Evolutionary conservation across 768 basidiomycete species (phyloP), one percentile per base, ranked within the genome.

Genomic region (Pulveroboletus ravenelii): DNA sequence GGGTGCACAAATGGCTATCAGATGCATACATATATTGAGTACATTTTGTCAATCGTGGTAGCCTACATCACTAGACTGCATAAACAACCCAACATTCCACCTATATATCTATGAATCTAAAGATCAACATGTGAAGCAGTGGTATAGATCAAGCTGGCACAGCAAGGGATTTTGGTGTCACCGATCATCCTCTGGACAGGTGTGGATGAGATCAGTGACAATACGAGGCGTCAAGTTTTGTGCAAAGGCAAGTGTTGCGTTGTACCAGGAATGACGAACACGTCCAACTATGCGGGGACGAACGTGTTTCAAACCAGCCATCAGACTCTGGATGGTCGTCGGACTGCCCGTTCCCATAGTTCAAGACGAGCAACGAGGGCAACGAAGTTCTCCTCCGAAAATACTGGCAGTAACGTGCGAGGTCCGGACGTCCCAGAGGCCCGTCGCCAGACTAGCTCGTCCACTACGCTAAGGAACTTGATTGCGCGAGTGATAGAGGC

Each of bases 371-470:
- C 40, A 13, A 52, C 13, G n/a, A 69, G 55, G 3, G 63, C 51
- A 27, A 52, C 42, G 2, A 34, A 23, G 14, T 69, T 69, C 14
- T 58, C 68, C 37, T 56, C 64, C 1, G 65, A 67, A 48, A 50
- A 67, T 1, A 58, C 34, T 0, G 57, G 57, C 1, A 52, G 42
- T 5, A 59, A 38, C 20, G 50, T 46, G 27, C 52, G 50, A 10
- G 52, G 49, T 4, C 47, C 55, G 5, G 54, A 52, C 2, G 51
- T 30, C 2, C 32, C 39, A 20, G 57, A 50, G 23, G 52, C 42
- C 8, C 66, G 54, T 30, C 57, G 59, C 66, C 66, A 67, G 10
- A 67, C 56, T 1, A 69, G 47, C 37, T 67, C 63, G 40, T 67
- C 67, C 6, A 65, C 54, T 6, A 51, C 29, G 3, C 50, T 48